Evolutionary conservation across 495 filamentous ascomycete genomes (phyloP), one percentile per base, ranked within the genome.

Genomic region (Neurospora sp.): DNA sequence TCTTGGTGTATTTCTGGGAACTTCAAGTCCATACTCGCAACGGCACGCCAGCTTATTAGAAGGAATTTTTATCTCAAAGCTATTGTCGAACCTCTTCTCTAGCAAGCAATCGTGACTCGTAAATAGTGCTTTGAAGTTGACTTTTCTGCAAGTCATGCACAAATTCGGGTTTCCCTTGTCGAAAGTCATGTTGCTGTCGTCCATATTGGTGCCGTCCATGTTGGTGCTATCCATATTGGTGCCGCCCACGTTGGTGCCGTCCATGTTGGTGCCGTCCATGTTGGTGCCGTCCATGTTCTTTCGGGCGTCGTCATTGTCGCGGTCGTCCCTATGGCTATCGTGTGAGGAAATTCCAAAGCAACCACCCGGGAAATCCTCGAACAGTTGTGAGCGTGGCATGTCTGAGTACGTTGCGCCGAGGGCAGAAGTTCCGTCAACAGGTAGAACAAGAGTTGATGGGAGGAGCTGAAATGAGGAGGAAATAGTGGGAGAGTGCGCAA

Each of bases 401-500:
- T 22, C 12, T 31, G 8, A 2, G 53, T 61, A 16, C 0, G 53
- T 1, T 3, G 22, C 16, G 5, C 11, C 9, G 22, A 31, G 22
- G 44, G n/a, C 20, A 3, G 2, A n/a, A n/a, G 2, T 46, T 44
- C 7, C 7, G 1, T 6, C 42, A 39, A 11, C 0, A 11, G 11
- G 10, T 9, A 39, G 9, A 10, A 11, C 27, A 27, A 27, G 27
- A 9, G 39, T 39, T 39, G 39, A 3, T 37, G 35, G 39, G 3
- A 39, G 10, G 39, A 44, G 9, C 44, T 5, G 44, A 48, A 22
- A 9, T 1, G n/a, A 5, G 3, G n/a, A 48, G 0, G 1, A 1
- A 11, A 1, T 48, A 5, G 1, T 2, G 1, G 0, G 20, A 0
- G 44, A 2, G 22, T 22, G n/a, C n/a, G 9, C 0, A 10, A 22